Evolutionary conservation across 2,329 filamentous ascomycete genomes (phyloP), one percentile per base, ranked within the genome.

Genomic region (Reticulascus tulasneorum): DNA sequence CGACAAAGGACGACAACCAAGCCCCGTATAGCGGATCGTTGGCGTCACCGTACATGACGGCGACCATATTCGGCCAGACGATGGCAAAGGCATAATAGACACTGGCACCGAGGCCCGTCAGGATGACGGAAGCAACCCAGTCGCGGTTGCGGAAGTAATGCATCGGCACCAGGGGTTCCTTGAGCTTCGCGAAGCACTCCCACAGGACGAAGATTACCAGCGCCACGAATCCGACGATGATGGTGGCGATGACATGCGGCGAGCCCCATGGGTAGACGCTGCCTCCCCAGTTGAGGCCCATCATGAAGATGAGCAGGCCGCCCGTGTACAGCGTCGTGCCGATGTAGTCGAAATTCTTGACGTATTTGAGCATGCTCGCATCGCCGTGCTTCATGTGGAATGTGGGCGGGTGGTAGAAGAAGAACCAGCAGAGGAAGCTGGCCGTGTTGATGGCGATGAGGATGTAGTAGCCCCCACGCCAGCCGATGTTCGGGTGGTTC

Each of bases 51-150:
- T 60, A 60, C 13, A 63, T 35, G 17, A 55, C 52, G 7, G 46
- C 45, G 6, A 61, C 52, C 51, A 59, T 59, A 13, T 47, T 44
- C 2, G 60, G 59, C 59, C 59, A 64, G 10, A 63, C 50, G 13
- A 63, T 55, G 19, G 57, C 56, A 25, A 62, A 54, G 29, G 55
- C 59, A 35, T 62, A 63, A 48, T 62, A 63, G 9, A 60, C 52
- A 26, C 53, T 55, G n/a, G 60, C 59, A 13, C 57, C 60, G 4
- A 63, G 47, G 13, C 56, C 56, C 8, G 52, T 52, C 17, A 59
- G 40, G 21, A 62, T 45, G 15, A 53, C 52, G 9, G 51, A 50
- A 7, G 57, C 52, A 19, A 53, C 51, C 51, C 56, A 58, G 15
- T 40, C 46, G 18, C 45, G 43, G 44, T 63, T 60, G 19, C 45